phyloP scores from a whole-genome alignment of 2,329 filamentous ascomycete genomes.

The Talaromyces sp. region DNA sequence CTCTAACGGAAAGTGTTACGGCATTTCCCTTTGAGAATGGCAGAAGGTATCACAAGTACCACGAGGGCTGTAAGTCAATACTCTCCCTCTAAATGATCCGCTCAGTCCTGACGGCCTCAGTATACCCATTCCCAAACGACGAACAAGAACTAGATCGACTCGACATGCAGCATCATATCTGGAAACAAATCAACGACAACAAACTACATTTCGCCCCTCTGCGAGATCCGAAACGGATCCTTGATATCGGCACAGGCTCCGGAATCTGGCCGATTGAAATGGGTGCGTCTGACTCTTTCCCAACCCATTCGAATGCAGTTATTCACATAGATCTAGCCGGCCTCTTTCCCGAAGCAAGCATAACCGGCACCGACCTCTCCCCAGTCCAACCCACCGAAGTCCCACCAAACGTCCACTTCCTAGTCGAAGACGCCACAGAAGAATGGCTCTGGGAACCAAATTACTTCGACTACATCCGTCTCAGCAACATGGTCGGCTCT shows the following conservation, averaged over 20 bases:
- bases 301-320: neutral
- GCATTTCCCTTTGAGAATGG: constrained; percentile 46
- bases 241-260: constrained; percentile 62
- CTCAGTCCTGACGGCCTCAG: constrained; percentile 23
- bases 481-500: constrained; percentile 58
- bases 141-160: constrained; percentile 56
- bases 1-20: constrained; percentile 44
- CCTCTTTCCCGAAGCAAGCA: constrained; percentile 56
- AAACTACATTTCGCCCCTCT: constrained; percentile 51
- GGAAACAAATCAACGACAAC: constrained; percentile 48
- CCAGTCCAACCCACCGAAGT: constrained; percentile 66
- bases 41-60: constrained; percentile 46
- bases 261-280: constrained; percentile 70
- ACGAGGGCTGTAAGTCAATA: constrained; percentile 41
- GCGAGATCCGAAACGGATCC: constrained; percentile 46
- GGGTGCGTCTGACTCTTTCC: constrained; percentile 41
- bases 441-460: constrained; percentile 57
- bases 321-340: constrained; percentile 26
- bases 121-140: constrained; percentile 53
- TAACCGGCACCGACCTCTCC: constrained; percentile 66
- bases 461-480: constrained; percentile 61
- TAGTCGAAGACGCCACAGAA: constrained; percentile 66
- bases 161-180: constrained; percentile 57
- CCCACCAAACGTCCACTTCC: constrained; percentile 71
- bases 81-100: neutral